Evolutionary conservation across 495 filamentous ascomycete species (phyloP).

Genomic region (Polyplosphaeria fusca): DNA sequence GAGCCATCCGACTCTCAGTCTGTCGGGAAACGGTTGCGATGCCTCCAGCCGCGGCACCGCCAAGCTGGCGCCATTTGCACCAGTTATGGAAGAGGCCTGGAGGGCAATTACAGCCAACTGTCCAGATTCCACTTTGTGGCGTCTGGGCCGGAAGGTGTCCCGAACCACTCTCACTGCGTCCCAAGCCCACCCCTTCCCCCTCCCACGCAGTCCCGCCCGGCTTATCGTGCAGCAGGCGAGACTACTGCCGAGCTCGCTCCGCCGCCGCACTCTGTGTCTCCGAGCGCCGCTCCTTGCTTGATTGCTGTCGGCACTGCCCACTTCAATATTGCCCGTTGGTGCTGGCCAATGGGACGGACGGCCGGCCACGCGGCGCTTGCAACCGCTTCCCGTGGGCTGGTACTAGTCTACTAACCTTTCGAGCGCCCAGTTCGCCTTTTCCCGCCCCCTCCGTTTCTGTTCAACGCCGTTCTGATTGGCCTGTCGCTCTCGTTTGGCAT

Average conservation of each 20-base stretch:
- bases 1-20: not conserved
- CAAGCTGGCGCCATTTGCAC: not conserved
- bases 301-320: not conserved
- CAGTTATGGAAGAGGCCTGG: not conserved
- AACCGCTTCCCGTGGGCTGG: not conserved
- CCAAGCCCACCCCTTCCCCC: not conserved
- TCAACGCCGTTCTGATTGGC: not conserved
- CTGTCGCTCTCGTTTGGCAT: not conserved
- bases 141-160: not conserved
- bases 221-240: not conserved
- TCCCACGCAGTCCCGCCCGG: not conserved
- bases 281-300: not conserved
- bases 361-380: slow-evolving; percentile 21
- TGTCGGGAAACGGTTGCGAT: not conserved
- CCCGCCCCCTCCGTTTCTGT: not conserved
- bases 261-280: not conserved
- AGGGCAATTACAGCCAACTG: not conserved
- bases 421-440: not conserved
- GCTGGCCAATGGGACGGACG: too few relatives aligned
- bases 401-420: not conserved
- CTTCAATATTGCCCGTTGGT: not conserved
- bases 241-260: not conserved
- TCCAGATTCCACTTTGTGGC: slow-evolving; percentile 4
- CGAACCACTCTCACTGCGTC: not conserved
- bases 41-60: too few relatives aligned